Base-by-base conservation (phyloP, 768 basidiomycete species). In the Tylopilus vinaceipallidus region DNA sequence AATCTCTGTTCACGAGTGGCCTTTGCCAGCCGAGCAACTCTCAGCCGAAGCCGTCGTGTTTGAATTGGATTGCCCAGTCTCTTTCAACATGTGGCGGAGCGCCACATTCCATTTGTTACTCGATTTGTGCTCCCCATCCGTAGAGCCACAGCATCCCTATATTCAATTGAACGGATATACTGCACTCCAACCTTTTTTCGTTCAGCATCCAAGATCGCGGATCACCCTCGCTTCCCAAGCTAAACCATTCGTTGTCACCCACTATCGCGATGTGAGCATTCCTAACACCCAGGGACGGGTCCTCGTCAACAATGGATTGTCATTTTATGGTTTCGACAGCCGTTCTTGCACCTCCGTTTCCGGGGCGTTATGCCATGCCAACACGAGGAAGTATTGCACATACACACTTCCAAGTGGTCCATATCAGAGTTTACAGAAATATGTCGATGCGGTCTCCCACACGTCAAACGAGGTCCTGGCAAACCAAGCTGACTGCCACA, bases 381-480 rank as follows among this genome's bases (percentile, higher is more conserved):
- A 55, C 13, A 50, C 70, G 22, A 46, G 47, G 13, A 14, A 24
- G 8, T 49, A 35, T 22, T 74, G 71, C 51, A 70, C 68, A 0
- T 55, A 72, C 36, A 38, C 52, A 33, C 58, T 79, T 3, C 67
- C 58, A 2, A 6, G 22, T 2, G 67, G 65, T 1, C 55, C 60
- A 1, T 80, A 80, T 43, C 13, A 33, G 1, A 44, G 42, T 3
- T 49, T 80, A 10, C 69, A 74, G 43, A 66, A 59, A 49, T 70
- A 73, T n/a, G 55, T 77, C 9, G 27, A 51, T 11, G 40, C 49
- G 1, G 74, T 74, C 6, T 57, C 52, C 13, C 73, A 76, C 38
- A 69, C 71, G 0, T 59, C 74, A 7, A 81, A 81, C 34, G 50
- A 61, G 17, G 52, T 74, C 42, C 49, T 82, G 14, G 73, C 73